Percentiles rank a stretch among this genome's conserved stretches.
phyloP scores from a whole-genome alignment of 257 asterid species.

The Solanum corneliomulleri region DNA sequence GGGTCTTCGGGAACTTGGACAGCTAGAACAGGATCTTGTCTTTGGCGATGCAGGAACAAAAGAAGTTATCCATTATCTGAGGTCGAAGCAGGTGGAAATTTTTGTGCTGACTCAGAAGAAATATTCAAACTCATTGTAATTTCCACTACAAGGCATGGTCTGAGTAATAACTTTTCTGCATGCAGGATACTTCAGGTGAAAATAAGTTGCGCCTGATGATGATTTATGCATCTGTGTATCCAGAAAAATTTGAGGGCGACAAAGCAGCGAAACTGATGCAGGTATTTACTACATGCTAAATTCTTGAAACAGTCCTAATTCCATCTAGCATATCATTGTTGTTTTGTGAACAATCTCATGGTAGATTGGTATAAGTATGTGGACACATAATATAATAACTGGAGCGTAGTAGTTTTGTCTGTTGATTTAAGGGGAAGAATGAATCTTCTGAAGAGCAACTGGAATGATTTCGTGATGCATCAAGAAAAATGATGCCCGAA shows the following conservation, averaged over 20 bases:
- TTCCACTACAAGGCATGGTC: background rate
- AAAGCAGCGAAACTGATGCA: conserved; percentile 88
- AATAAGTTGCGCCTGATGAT: conserved; percentile 77
- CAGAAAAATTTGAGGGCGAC: conserved; percentile 95
- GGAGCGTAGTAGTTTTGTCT: background rate
- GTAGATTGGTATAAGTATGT: background rate
- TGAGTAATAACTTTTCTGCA: background rate
- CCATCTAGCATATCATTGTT: background rate
- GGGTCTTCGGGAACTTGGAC: conserved; percentile 87
- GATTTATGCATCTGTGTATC: conserved; percentile 78
- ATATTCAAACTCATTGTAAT: background rate
- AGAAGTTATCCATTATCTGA: conserved; percentile 69
- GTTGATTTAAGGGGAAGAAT: background rate
- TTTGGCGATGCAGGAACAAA: conserved; percentile 99
- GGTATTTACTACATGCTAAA: conserved; percentile 32
- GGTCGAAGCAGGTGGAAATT: conserved; percentile 49
- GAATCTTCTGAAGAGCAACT: background rate
- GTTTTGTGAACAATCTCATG: background rate
- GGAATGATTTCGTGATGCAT: background rate
- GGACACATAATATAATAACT: background rate
- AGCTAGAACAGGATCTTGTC: conserved; percentile 95
- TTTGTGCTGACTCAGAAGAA: background rate
- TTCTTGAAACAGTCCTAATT: background rate
- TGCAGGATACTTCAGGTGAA: conserved; percentile 52
- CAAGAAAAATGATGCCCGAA: background rate